Evolutionary conservation across 257 asterid genomes (phyloP), one percentile per base, ranked within the genome.

Genomic region (Solanum ahanhuiri): DNA sequence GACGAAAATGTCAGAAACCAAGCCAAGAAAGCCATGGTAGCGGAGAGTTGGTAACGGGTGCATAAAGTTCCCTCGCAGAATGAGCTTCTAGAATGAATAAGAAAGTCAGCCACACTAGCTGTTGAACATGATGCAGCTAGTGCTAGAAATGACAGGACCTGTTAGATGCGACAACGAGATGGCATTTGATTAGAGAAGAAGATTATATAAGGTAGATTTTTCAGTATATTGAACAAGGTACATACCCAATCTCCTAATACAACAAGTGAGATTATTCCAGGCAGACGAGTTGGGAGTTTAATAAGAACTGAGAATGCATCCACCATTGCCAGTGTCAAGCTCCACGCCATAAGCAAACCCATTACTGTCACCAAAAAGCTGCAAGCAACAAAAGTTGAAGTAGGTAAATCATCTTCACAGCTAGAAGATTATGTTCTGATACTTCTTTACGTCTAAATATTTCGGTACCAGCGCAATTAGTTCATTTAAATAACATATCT

Each of bases 271-370:
- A 95, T 88, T 60, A 94, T 81, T 87, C 97, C 94, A 4, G 91
- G 90, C 64, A 91, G 95, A 51, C 89, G 93, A 87, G 92, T 77
- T 33, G 98, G 93, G 11, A 97, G 95, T 79, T 91, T 93, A 20
- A 94, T 63, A 43, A 95, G 91, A 39, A 95, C 92, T 0, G 97
- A 91, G 89, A 93, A 92, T 33, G 91, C 91, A 67, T 96, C 99
- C 84, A 93, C 99, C 90, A 92, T 88, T 2, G 98, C 98, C 79
- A 96, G 84, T 25, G 97, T 95, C 87, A 96, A 86, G 91, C 98
- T 95, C 99, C 99, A 96, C 20, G 99, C 97, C n/a, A 96, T 91
- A 77, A 93, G 91, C 45, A 39, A 39, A 12, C 98, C 98, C 99
- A 96, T 96, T 22, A 95, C 87, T 22, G 99, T 94, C 33, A 95